Evolutionary conservation across 2,329 filamentous ascomycete genomes (phyloP).

Genomic region (Pestalotiopsis sp.): DNA sequence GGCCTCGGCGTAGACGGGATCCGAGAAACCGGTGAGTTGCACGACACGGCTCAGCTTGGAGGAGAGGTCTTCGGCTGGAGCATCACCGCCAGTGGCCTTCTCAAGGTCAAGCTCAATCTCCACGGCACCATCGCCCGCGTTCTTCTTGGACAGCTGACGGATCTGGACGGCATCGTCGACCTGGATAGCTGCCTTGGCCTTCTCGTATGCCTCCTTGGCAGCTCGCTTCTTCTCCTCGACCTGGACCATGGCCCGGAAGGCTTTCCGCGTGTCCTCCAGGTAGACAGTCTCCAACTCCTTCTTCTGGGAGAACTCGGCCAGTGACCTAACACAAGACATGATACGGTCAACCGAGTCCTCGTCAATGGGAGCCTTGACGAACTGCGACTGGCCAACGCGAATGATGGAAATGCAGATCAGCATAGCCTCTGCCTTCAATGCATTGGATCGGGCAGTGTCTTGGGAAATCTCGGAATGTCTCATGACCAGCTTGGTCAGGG

Average conservation of each 20-base stretch:
- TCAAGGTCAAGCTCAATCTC: slow-evolving; percentile 89
- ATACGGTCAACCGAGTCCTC: slow-evolving; percentile 98
- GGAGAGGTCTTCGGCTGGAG: slow-evolving; percentile 78
- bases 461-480: slow-evolving; percentile 91
- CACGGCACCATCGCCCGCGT: slow-evolving; percentile 77
- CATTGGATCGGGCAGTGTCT: slow-evolving; percentile 86
- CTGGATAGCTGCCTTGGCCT: slow-evolving; percentile 90
- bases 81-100: slow-evolving; percentile 90
- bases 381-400: slow-evolving; percentile 96
- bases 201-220: slow-evolving; percentile 90
- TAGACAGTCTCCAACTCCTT: slow-evolving; percentile 93
- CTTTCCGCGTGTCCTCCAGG: slow-evolving; percentile 91
- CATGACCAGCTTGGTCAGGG: slow-evolving; percentile 97
- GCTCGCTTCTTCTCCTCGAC: slow-evolving; percentile 97
- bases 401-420: slow-evolving; percentile 99
- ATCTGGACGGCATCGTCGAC: slow-evolving; percentile 95
- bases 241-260: slow-evolving; percentile 96
- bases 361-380: slow-evolving; percentile 95
- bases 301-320: slow-evolving; percentile 86
- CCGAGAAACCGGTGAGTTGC: slow-evolving; percentile 96
- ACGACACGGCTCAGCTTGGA: slow-evolving; percentile 96
- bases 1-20: slow-evolving; percentile 97
- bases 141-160: slow-evolving; percentile 91
- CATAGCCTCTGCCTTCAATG: slow-evolving; percentile 95
- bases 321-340: slow-evolving; percentile 93